Conservation (phyloP, 257 asterid species). For the Nicotiana undulata region DNA sequence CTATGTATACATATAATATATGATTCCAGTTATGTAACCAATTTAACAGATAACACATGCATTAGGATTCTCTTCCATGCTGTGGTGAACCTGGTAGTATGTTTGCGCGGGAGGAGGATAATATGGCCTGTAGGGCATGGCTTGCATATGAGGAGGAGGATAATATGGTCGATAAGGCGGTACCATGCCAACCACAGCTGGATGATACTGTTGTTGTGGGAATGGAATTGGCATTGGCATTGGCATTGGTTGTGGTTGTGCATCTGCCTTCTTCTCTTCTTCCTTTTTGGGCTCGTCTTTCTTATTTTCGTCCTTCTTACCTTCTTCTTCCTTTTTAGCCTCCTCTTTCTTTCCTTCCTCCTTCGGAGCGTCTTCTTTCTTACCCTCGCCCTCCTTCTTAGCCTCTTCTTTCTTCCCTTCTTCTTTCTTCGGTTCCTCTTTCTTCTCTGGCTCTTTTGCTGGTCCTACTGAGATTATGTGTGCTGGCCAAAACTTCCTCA, state of each 20-base stretch:
- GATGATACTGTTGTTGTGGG: slow-evolving; percentile 5
- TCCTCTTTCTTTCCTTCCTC: slow-evolving; percentile 18
- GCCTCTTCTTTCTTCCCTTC: slow-evolving; percentile 62
- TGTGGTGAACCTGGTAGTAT: slow-evolving; percentile 37
- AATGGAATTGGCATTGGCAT: not conserved
- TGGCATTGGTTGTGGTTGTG: not conserved
- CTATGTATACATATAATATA: not conserved
- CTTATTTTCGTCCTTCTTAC: slow-evolving; percentile 23
- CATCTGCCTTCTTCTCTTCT: slow-evolving; percentile 14
- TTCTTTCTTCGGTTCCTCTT: slow-evolving; percentile 79
- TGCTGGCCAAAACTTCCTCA: slow-evolving; percentile 69
- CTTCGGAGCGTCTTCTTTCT: slow-evolving; percentile 24
- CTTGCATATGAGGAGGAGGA: slow-evolving; percentile 22
- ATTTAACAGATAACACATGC: slow-evolving; percentile 55
- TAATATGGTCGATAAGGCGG: slow-evolving; percentile 45
- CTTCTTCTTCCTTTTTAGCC: slow-evolving; percentile 22
- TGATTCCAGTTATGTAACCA: not conserved
- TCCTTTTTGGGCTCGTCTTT: slow-evolving; percentile 21
- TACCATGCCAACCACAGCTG: slow-evolving; percentile 22
- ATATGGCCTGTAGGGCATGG: slow-evolving; percentile 34
- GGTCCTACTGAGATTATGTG: slow-evolving; percentile 69
- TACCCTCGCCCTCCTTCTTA: slow-evolving; percentile 40
- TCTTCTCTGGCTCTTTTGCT: slow-evolving; percentile 70
- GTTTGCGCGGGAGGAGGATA: slow-evolving; percentile 8
- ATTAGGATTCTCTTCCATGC: slow-evolving; percentile 84